A percentile compares a stretch with the other conserved stretches of the same genome.
phyloP scores from a whole-genome alignment of 169 alveolate species.

The Cryptosporidium bovis region DNA sequence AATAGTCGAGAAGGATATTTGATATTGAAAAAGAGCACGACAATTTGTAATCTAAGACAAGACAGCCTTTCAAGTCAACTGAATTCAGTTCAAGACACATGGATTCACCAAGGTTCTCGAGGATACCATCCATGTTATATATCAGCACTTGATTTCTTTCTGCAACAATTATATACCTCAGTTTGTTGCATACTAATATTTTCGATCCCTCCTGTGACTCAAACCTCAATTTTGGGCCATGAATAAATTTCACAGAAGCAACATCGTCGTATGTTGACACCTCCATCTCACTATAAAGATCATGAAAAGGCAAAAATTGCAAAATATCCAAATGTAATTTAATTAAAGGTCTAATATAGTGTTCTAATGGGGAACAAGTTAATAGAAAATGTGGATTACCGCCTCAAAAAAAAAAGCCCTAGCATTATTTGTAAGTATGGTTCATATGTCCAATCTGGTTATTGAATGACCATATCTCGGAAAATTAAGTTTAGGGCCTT shows the following conservation, averaged over 20 bases:
- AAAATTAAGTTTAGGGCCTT: slow-evolving; percentile 42
- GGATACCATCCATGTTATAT: slow-evolving; percentile 9
- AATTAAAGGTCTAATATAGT: background rate
- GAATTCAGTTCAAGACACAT: background rate
- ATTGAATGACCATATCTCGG: slow-evolving; percentile 67
- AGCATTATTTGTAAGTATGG: background rate
- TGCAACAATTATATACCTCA: slow-evolving; percentile 28
- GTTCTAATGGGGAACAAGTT: background rate
- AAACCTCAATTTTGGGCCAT: slow-evolving; percentile 48
- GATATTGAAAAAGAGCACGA: background rate
- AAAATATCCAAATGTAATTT: background rate
- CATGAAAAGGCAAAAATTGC: background rate
- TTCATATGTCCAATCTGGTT: slow-evolving; percentile 32
- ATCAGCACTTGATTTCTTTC: slow-evolving; percentile 13
- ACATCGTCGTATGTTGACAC: slow-evolving; percentile 49
- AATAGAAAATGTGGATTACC: background rate
- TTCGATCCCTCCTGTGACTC: background rate
- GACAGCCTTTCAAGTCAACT: background rate
- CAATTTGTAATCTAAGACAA: background rate
- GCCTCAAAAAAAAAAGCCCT: background rate
- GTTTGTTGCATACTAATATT: slow-evolving; percentile 43
- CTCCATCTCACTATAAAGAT: slow-evolving; percentile 29
- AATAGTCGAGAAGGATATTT: slow-evolving; percentile 24
- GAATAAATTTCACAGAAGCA: slow-evolving; percentile 46
- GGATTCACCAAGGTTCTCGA: background rate